Evolutionary conservation across 805 yeast genomes (phyloP), one percentile per base, ranked within the genome.

Genomic region (Wickerhamiella galacta): DNA sequence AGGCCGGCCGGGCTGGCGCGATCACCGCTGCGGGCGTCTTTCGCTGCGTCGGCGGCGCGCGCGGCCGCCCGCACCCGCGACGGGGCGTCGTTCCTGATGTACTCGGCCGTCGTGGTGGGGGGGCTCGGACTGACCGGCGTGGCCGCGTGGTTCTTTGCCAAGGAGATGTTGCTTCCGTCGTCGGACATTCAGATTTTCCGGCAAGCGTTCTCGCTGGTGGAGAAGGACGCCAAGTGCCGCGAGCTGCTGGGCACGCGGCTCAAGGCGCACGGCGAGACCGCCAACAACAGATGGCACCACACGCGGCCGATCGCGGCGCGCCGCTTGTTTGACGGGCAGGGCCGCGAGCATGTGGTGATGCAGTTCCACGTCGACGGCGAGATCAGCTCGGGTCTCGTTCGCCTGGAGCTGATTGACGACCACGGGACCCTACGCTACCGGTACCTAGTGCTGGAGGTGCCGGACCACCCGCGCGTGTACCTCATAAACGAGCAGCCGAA

Each of bases 171-270:
- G 42, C 67, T 85, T 30, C 95, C 95, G 7, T 75, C 92, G 1
- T 93, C 93, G 16, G 95, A 85, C 49, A 85, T 93, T 0, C 78
- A 76, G 42, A 71, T 92, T 2, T 85, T 85, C 61, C 83, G 85
- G 57, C 69, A 81, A 44, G 92, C 93, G 2, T 83, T 83, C 20
- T 66, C 70, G 9, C 57, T 79, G 45, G 68, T 82, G 24, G 87
- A 85, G 49, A 61, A 74, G 38, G 80, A 76, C 52, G 64, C 64
- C 31, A 53, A 52, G 24, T 74, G 77, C 3, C 73, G 73, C 43
- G 57, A 61, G 41, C 52, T 73, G 20, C 58, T 85, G 24, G 66
- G 68, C 2, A 68, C 64, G 34, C 68, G 80, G 48, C 59, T 85
- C 33, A 77, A 76, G 49, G 95, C 94, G 0, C 76, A 78, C 48